phyloP scores from a whole-genome alignment of 2,329 filamentous ascomycete genomes.

The Berkeleyomyces rouxiae region DNA sequence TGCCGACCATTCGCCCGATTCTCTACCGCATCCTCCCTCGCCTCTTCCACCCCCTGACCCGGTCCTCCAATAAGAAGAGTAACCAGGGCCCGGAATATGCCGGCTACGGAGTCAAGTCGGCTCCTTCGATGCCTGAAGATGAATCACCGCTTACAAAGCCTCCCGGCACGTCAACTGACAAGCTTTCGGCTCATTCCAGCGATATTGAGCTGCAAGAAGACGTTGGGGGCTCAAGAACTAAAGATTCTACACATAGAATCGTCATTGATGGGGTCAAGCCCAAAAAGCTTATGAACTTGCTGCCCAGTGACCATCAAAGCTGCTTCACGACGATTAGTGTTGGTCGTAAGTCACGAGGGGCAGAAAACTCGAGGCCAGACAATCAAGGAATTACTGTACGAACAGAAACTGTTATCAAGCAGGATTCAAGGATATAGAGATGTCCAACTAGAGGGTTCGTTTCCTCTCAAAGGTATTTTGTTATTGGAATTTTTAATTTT shows the following conservation, averaged over 20 bases:
- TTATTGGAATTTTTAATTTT: not conserved
- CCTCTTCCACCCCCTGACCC: slow-evolving; percentile 13
- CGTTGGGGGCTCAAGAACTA: not conserved
- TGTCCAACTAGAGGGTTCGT: not conserved
- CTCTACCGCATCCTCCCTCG: slow-evolving; percentile 18
- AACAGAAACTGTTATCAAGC: slow-evolving; percentile 6
- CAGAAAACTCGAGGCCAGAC: not conserved
- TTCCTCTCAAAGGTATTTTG: not conserved
- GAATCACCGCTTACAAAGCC: not conserved
- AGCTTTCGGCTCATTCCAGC: not conserved
- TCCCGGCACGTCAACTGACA: not conserved
- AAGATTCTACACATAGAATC: not conserved
- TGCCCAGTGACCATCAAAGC: not conserved
- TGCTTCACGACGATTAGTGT: not conserved
- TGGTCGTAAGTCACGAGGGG: not conserved
- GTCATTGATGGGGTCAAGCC: not conserved
- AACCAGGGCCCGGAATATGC: not conserved
- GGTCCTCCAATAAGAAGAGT: not conserved
- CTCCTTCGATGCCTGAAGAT: not conserved
- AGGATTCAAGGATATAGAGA: not conserved
- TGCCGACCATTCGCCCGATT: slow-evolving; percentile 18
- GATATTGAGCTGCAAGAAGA: slow-evolving; percentile 7
- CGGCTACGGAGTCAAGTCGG: not conserved
- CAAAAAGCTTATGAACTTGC: not conserved
- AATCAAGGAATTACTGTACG: slow-evolving; percentile 7